Base-by-base conservation (phyloP, 768 basidiomycete species). In the Guyanaporus albipodus region DNA sequence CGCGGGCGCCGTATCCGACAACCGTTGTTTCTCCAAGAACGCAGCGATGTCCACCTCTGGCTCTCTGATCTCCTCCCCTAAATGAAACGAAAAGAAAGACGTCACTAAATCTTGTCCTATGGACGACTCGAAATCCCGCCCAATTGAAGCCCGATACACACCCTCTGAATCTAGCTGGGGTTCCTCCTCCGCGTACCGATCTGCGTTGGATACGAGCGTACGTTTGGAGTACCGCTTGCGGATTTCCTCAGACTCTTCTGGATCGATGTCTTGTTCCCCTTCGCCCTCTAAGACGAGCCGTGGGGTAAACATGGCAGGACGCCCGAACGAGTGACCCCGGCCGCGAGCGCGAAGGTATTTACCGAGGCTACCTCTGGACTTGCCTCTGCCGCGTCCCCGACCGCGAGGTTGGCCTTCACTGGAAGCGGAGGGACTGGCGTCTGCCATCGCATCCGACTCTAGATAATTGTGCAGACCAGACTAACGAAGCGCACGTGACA, bases 281-380 rank as follows among this genome's bases (percentile, higher is more conserved):
- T 88, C 87, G 14, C 70, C 82, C 50, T 83, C 83, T 4, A 87
- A 70, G 7, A 82, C 39, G 8, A 86, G 69, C 6, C 82, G 78
- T 56, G 73, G 69, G n/a, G 66, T 59, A 61, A 85, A 88, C 55
- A 79, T 80, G 42, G 86, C 84, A 5, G 81, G 80, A 29, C 83
- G 80, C 2, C 84, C 82, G 9, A 56, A 55, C 1, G 82, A 75
- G 22, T 76, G 69, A 4, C 82, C 82, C 34, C 83, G 68, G 4
- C 87, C 87, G 4, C 82, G 68, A 10, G 87, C 83, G 22, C 86
- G 79, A 17, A 88, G 72, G 57, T 83, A 85, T 66, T 88, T 89
- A 0, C 86, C 86, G 4, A 80, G 67, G 2, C 85, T 84, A 1
- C 86, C 85, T 42, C 84, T 74, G 42, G 81, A 78, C 57, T 74